Percentiles rank a stretch among this genome's conserved stretches.
These are phyloP conservation scores for Talaromyces sp. DNA, from an alignment of 2,329 filamentous ascomycete genomes.

Conservation along the genomic window DNA sequence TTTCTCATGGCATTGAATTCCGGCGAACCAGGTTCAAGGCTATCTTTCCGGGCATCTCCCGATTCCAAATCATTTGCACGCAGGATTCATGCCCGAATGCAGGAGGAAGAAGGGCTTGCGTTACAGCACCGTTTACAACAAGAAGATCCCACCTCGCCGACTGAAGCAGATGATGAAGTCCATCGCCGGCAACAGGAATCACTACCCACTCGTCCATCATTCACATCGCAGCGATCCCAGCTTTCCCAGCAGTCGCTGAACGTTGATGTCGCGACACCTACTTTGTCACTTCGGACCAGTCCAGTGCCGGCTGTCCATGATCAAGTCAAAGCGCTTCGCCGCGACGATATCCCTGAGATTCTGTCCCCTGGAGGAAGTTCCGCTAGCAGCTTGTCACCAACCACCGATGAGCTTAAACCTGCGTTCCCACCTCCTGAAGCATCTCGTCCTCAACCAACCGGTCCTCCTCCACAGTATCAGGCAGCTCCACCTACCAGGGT, in stretches of 20 bases:
- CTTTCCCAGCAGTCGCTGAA: conserved; percentile 24
- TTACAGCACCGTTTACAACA: conserved; percentile 45
- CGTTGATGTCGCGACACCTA: conserved; percentile 27
- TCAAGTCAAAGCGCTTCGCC: conserved; percentile 25
- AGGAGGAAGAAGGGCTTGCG: conserved; percentile 52
- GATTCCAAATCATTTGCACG: conserved; percentile 49
- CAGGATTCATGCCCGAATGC: conserved; percentile 52
- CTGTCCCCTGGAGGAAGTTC: conserved; percentile 24
- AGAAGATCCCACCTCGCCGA: conserved; percentile 34
- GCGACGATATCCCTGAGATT: conserved; percentile 29
- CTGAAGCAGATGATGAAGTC: conserved; percentile 26
- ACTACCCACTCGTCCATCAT: conserved; percentile 27
- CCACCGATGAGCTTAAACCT: conserved; percentile 4
- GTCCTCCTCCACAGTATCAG: conserved; percentile 8
- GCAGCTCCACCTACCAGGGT: conserved; percentile 1
- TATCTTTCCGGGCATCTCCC: conserved; percentile 40
- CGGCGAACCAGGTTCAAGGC: conserved; percentile 34
- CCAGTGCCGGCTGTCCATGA: conserved; percentile 26
- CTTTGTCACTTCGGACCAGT: conserved; percentile 31
- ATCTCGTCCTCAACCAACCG: neutral
- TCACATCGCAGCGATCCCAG: conserved; percentile 32
- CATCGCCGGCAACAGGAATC: conserved; percentile 14
- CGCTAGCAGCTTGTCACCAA: conserved; percentile 17
- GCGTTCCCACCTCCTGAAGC: conserved; percentile 8
- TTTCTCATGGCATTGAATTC: conserved; percentile 37